Conservation (phyloP, 768 basidiomycete species). For the Kwoniella heveanensis region DNA sequence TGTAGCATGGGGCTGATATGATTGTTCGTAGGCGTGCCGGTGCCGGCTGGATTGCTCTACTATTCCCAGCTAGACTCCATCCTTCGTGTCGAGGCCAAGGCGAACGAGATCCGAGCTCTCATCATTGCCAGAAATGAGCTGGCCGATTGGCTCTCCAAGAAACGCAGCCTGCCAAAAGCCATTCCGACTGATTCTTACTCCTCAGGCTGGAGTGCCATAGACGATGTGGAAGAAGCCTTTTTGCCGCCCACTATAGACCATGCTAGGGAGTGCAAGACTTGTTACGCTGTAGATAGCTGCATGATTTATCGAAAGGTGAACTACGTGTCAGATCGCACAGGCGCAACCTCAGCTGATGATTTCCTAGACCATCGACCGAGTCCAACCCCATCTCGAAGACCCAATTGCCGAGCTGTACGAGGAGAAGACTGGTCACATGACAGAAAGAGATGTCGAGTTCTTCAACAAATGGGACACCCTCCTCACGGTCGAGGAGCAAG, state of each 20-base stretch:
- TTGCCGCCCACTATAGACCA: slow-evolving; percentile 87
- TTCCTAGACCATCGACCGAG: slow-evolving; percentile 68
- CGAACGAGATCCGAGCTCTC: slow-evolving; percentile 82
- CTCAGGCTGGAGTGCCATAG: slow-evolving; percentile 4
- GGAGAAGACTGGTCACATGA: slow-evolving; percentile 79
- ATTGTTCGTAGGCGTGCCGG: slow-evolving; percentile 62
- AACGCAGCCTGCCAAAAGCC: slow-evolving; percentile 27
- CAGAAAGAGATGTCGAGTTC: slow-evolving; percentile 67
- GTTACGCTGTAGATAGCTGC: slow-evolving; percentile 81
- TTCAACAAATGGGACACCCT: slow-evolving; percentile 90
- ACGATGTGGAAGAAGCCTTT: slow-evolving; percentile 60
- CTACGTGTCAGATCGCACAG: slow-evolving; percentile 6
- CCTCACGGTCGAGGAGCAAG: slow-evolving; percentile 82
- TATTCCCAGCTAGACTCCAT: slow-evolving; percentile 92
- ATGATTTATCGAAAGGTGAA: slow-evolving; percentile 88
- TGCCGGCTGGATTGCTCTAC: slow-evolving; percentile 82
- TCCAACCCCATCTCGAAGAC: slow-evolving; percentile 59
- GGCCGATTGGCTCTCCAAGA: slow-evolving; percentile 65
- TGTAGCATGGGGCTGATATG: slow-evolving; percentile 12
- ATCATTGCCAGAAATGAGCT: slow-evolving; percentile 82
- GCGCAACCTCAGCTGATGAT: background rate
- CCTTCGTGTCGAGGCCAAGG: slow-evolving; percentile 72
- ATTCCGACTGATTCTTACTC: background rate
- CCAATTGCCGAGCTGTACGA: slow-evolving; percentile 65
- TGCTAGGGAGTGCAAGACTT: slow-evolving; percentile 72